A percentile compares a stretch with the other conserved stretches of the same genome.
These are phyloP conservation scores for Penicillium verhagenii DNA, from an alignment of 495 filamentous ascomycete species.

Conservation along the genomic window DNA sequence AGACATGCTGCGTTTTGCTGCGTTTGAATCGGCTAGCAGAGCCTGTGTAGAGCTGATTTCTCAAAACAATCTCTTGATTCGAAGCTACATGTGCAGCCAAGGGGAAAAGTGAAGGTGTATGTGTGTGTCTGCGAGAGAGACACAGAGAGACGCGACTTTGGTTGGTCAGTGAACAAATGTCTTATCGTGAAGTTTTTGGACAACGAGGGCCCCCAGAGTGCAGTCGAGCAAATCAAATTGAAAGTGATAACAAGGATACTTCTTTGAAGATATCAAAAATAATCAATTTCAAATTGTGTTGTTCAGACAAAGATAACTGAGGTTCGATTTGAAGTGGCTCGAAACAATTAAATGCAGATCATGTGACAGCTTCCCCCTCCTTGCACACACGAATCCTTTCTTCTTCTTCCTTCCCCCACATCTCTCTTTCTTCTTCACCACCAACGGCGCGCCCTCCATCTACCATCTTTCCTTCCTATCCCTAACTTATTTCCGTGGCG, in stretches of 20 bases:
- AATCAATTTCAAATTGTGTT: neutral
- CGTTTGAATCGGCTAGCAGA: neutral
- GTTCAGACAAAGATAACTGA: neutral
- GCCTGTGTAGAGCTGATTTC: neutral
- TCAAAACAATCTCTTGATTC: neutral
- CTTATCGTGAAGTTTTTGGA: constrained; percentile 3
- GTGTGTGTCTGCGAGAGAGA: too few species aligned
- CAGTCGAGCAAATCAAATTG: neutral
- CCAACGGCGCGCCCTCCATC: constrained; percentile 22
- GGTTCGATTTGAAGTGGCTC: neutral
- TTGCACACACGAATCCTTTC: constrained; percentile 33
- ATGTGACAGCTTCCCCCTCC: constrained; percentile 28
- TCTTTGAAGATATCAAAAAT: neutral
- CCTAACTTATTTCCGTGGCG: constrained; percentile 26
- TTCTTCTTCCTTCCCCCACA: constrained; percentile 32
- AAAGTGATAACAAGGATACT: neutral
- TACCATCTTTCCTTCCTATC: constrained; percentile 12
- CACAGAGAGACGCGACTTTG: neutral
- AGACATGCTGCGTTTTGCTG: constrained; percentile 12
- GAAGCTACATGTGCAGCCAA: neutral
- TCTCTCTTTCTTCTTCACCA: constrained; percentile 18
- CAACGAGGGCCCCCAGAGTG: neutral
- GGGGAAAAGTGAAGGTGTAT: too few species aligned
- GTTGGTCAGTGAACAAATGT: constrained; percentile 1
- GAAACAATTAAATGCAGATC: constrained; percentile 10